phyloP scores from a whole-genome alignment of 177 flowering plant species.

The Vitis hybrid region DNA sequence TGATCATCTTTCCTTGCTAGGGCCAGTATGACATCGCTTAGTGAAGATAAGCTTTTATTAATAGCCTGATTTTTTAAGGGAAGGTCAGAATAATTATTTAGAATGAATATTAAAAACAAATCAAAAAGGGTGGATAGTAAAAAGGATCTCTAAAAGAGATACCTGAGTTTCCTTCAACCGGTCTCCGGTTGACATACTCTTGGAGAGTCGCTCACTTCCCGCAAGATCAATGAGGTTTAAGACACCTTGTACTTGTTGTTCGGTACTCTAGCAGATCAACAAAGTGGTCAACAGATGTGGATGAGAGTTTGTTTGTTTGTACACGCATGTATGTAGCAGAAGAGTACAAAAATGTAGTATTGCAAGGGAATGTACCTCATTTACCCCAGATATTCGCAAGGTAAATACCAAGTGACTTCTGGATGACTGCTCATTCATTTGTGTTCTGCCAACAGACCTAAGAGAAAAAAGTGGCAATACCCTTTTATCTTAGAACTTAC shows the following conservation, averaged over 20 bases:
- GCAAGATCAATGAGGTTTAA: constrained; percentile 55
- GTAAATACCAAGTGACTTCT: constrained; percentile 62
- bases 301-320: too few relatives aligned
- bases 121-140: background rate
- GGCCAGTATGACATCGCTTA: constrained; percentile 49
- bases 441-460: constrained; percentile 57
- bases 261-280: constrained; percentile 14
- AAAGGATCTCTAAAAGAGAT: background rate
- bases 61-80: constrained; percentile 32
- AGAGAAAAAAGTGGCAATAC: background rate
- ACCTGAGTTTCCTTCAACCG: constrained; percentile 61
- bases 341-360: background rate
- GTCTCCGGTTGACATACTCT: constrained; percentile 51
- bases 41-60: constrained; percentile 44
- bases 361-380: constrained; percentile 32
- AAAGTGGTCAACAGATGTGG: background rate
- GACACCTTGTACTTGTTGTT: constrained; percentile 50
- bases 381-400: constrained; percentile 44
- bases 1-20: constrained; percentile 50
- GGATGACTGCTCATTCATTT: constrained; percentile 60
- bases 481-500: background rate
- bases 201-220: constrained; percentile 56
- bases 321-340: background rate
- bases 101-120: background rate
- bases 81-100: background rate